Base-by-base conservation (phyloP, 768 basidiomycete species). In the Amanita polypyramis region DNA sequence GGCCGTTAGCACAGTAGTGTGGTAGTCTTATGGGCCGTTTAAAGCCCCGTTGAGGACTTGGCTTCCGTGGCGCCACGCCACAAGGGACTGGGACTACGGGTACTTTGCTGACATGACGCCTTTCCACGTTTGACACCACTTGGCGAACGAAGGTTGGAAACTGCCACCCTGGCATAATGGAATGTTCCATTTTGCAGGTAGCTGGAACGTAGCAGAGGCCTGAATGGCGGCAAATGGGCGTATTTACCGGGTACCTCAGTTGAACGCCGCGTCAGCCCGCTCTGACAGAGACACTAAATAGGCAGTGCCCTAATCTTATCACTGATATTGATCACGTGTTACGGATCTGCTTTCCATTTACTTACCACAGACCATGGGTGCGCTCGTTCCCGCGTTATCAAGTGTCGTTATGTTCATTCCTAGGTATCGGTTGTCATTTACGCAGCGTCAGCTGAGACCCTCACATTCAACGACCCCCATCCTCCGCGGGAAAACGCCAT, bases 401-500 rank as follows among this genome's bases (percentile, higher is more conserved):
- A 36, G 27, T 15, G 23, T 27, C 25, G 25, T 15, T 42, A 6
- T 40, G 19, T 21, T 15, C 35, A 27, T 29, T 21, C n/a, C 19
- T 40, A n/a, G 29, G 17, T 15, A 29, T 20, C 39, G 39, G 21
- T 42, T 34, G 23, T 15, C 17, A n/a, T 41, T 33, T 33, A 12
- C 30, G 25, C 45, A 85, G 83, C 83, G 23, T 71, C 79, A 27
- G 60, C 55, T 33, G 84, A 86, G 53, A 61, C 70, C 50, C 64
- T 87, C 19, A 59, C 60, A 36, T 65, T 87, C 51, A 83, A 78
- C 56, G 72, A 62, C 0, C 67, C 79, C 0, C 85, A 89, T 59
- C 2, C 62, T 4, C 86, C 86, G n/a, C 65, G 66, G 36, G 59
- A 59, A 35, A 82, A 77, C 53, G 76, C 82, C 7, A 62, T 84